These are phyloP conservation scores for Micractinium sp. DNA, from an alignment of 139 green algal genomes.

Conservation along the genomic window DNA sequence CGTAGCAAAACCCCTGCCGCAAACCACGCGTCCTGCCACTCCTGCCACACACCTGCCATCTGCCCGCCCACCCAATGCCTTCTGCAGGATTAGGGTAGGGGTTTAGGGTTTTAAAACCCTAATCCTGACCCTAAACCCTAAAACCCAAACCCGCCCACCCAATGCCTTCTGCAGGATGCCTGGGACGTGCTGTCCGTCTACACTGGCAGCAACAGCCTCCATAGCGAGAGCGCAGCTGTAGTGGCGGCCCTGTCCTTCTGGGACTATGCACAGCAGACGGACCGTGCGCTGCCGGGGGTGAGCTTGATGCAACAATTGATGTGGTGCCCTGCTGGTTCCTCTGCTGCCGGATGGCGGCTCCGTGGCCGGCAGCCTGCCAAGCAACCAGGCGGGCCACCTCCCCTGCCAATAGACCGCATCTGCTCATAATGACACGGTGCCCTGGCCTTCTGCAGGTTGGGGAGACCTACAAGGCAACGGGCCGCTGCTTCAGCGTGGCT, in stretches of 20 bases:
- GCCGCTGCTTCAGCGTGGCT: conserved; percentile 73
- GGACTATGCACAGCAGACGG: conserved; percentile 44
- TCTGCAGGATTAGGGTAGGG: no score
- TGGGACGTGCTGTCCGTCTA: conserved; percentile 28
- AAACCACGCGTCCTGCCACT: no score
- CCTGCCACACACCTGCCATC: no score
- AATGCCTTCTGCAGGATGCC: conserved; percentile 13
- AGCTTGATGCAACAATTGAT: background rate
- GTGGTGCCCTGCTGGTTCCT: background rate
- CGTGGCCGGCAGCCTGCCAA: no score
- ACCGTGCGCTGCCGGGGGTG: conserved; percentile 16
- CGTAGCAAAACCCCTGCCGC: background rate
- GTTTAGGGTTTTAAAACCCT: no score
- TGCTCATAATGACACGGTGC: background rate
- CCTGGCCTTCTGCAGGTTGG: background rate
- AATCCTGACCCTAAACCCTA: no score
- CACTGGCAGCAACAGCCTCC: background rate
- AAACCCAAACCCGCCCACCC: background rate
- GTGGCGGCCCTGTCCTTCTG: conserved; percentile 48
- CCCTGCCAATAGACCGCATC: background rate
- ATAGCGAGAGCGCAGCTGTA: background rate
- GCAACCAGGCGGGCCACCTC: no score
- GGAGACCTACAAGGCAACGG: conserved; percentile 50
- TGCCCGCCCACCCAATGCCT: background rate
- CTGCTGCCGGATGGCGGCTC: no score